phyloP scores from a whole-genome alignment of 2,329 filamentous ascomycete genomes.

The Hypomyces rosellus region DNA sequence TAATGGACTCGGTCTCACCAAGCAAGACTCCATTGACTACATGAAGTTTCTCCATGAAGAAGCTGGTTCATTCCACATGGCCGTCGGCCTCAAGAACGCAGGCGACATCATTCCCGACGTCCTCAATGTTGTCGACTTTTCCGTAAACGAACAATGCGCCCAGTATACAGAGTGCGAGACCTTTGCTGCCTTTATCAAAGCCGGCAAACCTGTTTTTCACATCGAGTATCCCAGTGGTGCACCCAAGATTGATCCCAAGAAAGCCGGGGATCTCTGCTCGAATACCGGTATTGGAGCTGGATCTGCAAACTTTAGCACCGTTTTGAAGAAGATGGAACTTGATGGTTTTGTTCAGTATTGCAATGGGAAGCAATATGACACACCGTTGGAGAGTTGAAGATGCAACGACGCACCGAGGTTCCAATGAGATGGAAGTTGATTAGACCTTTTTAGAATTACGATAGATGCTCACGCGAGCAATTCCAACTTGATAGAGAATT shows the following conservation, averaged over 20 bases:
- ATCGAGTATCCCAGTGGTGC: constrained; percentile 61
- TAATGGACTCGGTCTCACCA: constrained; percentile 55
- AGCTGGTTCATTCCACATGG: constrained; percentile 48
- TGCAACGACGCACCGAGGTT: background rate
- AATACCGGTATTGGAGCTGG: constrained; percentile 30
- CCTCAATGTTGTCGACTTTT: constrained; percentile 51
- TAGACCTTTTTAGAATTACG: background rate
- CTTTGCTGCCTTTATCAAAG: constrained; percentile 52
- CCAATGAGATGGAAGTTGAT: too few relatives aligned
- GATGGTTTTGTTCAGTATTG: constrained; percentile 59
- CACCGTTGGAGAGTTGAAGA: constrained; percentile 6
- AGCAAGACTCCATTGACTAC: constrained; percentile 50
- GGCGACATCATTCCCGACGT: constrained; percentile 49
- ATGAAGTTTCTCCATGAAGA: constrained; percentile 53
- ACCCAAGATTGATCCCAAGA: constrained; percentile 25
- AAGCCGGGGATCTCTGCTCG: constrained; percentile 39
- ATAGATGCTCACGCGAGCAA: background rate
- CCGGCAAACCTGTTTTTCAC: constrained; percentile 63
- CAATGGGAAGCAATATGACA: constrained; percentile 26
- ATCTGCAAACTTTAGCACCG: constrained; percentile 51
- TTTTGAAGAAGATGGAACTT: constrained; percentile 59
- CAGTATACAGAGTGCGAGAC: constrained; percentile 53
- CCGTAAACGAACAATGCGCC: constrained; percentile 64
- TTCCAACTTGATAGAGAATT: background rate
- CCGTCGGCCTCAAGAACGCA: constrained; percentile 64